Percentiles rank a stretch among this genome's conserved stretches.
phyloP scores from a whole-genome alignment of 768 basidiomycete species.

The Tylopilus felleus region DNA sequence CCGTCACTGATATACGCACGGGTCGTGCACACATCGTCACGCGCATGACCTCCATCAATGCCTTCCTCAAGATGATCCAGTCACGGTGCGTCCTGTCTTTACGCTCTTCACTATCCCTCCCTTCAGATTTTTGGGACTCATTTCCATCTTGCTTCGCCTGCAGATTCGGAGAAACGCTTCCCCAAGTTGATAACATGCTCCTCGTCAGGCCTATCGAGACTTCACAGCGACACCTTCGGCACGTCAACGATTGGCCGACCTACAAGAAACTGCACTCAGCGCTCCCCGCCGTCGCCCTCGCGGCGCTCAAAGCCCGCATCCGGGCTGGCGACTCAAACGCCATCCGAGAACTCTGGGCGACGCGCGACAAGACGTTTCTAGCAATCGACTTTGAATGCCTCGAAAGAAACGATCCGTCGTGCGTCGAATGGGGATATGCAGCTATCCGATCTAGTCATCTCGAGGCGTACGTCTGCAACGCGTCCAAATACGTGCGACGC shows the following conservation, averaged over 20 bases:
- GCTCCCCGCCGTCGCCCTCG: constrained; percentile 63
- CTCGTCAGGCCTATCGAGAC: constrained; percentile 68
- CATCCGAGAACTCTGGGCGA: constrained; percentile 65
- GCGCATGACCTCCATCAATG: constrained; percentile 63
- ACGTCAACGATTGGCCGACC: constrained; percentile 59
- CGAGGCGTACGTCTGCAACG: constrained; percentile 49
- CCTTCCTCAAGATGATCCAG: constrained; percentile 84
- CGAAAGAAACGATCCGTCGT: constrained; percentile 65
- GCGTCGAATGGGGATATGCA: constrained; percentile 81
- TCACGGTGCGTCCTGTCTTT: constrained; percentile 47
- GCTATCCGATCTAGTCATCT: constrained; percentile 72
- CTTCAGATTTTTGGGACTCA: not conserved
- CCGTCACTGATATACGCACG: constrained; percentile 68
- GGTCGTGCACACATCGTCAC: constrained; percentile 78
- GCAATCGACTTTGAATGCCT: constrained; percentile 74
- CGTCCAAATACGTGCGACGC: not conserved
- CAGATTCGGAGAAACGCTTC: constrained; percentile 72
- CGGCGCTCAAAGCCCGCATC: constrained; percentile 63
- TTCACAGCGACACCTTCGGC: constrained; percentile 62
- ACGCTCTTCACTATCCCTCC: not conserved
- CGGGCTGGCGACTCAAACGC: constrained; percentile 63
- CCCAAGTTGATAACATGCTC: constrained; percentile 69
- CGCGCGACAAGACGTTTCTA: constrained; percentile 69
- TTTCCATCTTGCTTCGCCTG: not conserved
- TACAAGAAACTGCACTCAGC: constrained; percentile 72